Conservation (phyloP, 2,329 filamentous ascomycete species). For the Colletotrichum sp. region DNA sequence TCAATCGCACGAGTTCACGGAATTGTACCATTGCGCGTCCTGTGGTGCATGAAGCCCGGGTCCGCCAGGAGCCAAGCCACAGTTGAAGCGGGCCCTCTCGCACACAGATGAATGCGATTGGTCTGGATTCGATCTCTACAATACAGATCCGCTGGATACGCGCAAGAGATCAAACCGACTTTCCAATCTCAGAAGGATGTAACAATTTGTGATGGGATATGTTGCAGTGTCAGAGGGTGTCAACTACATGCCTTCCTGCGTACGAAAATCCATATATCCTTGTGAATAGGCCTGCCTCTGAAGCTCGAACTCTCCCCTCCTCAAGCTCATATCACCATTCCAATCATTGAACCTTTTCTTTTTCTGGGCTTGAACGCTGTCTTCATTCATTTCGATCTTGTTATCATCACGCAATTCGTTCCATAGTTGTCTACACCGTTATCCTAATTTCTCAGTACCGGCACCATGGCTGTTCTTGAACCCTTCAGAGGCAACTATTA, state of each 20-base stretch:
- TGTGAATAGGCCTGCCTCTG: neutral
- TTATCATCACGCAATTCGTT: neutral
- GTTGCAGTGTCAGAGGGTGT: fast-evolving
- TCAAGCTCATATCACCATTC: neutral
- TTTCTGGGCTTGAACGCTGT: neutral
- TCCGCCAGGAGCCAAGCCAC: neutral
- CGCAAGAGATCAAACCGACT: neutral
- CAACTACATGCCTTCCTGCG: neutral
- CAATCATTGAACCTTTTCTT: neutral
- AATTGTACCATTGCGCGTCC: neutral
- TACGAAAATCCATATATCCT: neutral
- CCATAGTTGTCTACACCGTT: neutral
- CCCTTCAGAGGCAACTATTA: conserved; percentile 27
- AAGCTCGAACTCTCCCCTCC: neutral
- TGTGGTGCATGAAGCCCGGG: neutral
- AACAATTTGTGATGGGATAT: neutral
- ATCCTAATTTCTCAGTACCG: too few relatives aligned
- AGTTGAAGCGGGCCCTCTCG: neutral
- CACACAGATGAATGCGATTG: neutral
- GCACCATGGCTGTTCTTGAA: conserved; percentile 3
- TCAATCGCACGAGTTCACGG: neutral
- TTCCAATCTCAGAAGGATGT: fast-evolving
- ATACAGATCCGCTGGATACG: neutral
- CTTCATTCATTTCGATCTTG: neutral
- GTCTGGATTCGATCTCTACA: neutral